Evolutionary conservation across 2,329 filamentous ascomycete species (phyloP).

Genomic region (Westerdykella sp.): DNA sequence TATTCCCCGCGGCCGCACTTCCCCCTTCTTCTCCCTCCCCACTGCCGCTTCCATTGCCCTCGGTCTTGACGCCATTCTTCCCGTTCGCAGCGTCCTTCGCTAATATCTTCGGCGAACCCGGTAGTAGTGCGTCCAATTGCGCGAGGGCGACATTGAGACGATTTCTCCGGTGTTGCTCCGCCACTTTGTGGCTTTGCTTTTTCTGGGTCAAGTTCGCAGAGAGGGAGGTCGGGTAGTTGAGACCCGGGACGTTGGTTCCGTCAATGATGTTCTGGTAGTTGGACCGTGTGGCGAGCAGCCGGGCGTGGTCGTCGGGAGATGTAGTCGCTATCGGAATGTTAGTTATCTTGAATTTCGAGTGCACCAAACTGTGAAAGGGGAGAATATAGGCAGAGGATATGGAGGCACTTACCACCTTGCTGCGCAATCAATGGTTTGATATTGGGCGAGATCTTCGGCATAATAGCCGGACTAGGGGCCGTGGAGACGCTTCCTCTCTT

Average conservation of each 20-base stretch:
- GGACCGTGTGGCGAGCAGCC: slow-evolving; percentile 84
- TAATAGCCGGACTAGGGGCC: slow-evolving; percentile 77
- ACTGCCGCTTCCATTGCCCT: slow-evolving; percentile 29
- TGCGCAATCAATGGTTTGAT: slow-evolving; percentile 83
- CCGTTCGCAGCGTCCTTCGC: slow-evolving; percentile 29
- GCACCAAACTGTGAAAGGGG: neutral
- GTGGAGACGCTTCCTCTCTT: slow-evolving; percentile 55
- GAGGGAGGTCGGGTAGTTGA: slow-evolving; percentile 83
- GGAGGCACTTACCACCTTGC: slow-evolving; percentile 47
- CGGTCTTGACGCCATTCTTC: slow-evolving; percentile 12
- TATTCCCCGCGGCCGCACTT: slow-evolving; percentile 49
- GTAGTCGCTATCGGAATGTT: slow-evolving; percentile 26
- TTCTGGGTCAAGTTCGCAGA: slow-evolving; percentile 94
- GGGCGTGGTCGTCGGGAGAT: slow-evolving; percentile 56
- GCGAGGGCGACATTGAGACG: slow-evolving; percentile 90
- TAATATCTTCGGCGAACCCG: slow-evolving; percentile 42
- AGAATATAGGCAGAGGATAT: neutral
- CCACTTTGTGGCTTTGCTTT: slow-evolving; percentile 94
- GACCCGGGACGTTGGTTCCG: slow-evolving; percentile 81
- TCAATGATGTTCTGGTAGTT: slow-evolving; percentile 98
- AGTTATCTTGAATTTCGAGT: slow-evolving; percentile 2
- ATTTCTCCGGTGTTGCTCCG: slow-evolving; percentile 90
- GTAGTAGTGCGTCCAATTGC: slow-evolving; percentile 84
- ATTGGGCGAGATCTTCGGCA: slow-evolving; percentile 85
- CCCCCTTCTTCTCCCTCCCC: slow-evolving; percentile 11